Base-by-base conservation (phyloP, 768 basidiomycete genomes). In the Amanita thiersii region DNA sequence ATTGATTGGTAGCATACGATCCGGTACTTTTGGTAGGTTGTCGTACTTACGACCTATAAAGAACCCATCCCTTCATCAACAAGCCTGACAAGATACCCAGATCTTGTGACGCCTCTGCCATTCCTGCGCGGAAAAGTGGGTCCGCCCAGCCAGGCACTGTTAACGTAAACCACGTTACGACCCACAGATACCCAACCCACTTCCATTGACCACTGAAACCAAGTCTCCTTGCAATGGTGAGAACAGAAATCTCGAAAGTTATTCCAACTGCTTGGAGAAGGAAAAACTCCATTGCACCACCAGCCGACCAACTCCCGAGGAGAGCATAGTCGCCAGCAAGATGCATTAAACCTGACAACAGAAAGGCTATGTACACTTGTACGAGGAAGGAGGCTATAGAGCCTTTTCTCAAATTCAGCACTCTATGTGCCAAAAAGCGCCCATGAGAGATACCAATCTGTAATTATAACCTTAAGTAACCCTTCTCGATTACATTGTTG, bases 311-410 rank as follows among this genome's bases (percentile, higher is more conserved):
- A 10, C 28, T 29, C 17, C 45, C 37, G 17, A 56, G 31, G 23
- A 61, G 42, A 57, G 63, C 60, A 44, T 53, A 54, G 25, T 65
- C 65, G 8, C 59, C 62, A 1, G 52, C 52, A 24, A 52, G 42
- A 35, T 67, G 65, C 36, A 61, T 53, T 20, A 57, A 11, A 7
- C 56, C 64, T 9, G 59, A 55, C 23, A 64, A 43, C 32, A 57
- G 43, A 50, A 67, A 67, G 7, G 55, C 52, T 7, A 43, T 47
- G 28, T 49, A 50, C 3, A 58, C 32, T 40, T 48, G 49, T 5
- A 47, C 37, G 10, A 52, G 44, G 30, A 45, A 52, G 8, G 55
- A 43, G 1, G 43, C 36, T 20, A 11, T 30, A 20, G 48, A 47
- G 35, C 28, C 49, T 37, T 30, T 43, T 34, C 34, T 41, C 19